Evolutionary conservation across 352 stramenopile species (phyloP), one percentile per base, ranked within the genome.

Genomic region (Poterioochromonas sp.): DNA sequence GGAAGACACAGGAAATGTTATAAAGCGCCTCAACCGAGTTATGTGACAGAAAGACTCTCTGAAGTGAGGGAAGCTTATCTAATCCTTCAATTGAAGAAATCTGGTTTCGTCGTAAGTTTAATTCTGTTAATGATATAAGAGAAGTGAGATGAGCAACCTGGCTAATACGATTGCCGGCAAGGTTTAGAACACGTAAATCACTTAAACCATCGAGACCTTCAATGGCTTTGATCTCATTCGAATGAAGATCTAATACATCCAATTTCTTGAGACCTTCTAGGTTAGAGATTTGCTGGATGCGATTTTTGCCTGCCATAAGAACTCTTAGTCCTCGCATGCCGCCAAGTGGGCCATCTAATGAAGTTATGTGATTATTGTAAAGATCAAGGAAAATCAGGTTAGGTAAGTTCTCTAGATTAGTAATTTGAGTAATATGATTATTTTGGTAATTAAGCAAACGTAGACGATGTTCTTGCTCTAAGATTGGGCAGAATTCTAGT

Each of bases 311-410:
- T 44, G 94, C 86, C 90, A 96, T 95, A n/a, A 95, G 84, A 60
- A 96, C 90, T 0, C 90, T 83, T 29, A 96, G 83, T 76, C 91
- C 92, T 12, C 87, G 87, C 0, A 95, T 86, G 29, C 84, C 80
- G 29, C 89, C 81, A 20, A 96, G 83, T 78, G 92, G 87, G 43
- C 79, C 70, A n/a, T 81, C 80, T 8, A 88, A 71, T 29, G 90
- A 85, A 82, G 92, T 88, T 34, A 96, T 90, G 12, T 88, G 82
- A 80, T 96, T 96, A 81, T 95, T 94, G 84, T 95, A 95, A 20
- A 96, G 82, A 53, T 96, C 90, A 0, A 96, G 80, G 60, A 95
- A 96, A 43, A 96, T 95, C 54, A 96, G 81, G 77, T 94, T 95
- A 0, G 88, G 87, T 1, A 96, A 82, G 26, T 88, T 86, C 8